Conservation (phyloP, 306 rosid species). For the Notholithocarpus densiflorus region DNA sequence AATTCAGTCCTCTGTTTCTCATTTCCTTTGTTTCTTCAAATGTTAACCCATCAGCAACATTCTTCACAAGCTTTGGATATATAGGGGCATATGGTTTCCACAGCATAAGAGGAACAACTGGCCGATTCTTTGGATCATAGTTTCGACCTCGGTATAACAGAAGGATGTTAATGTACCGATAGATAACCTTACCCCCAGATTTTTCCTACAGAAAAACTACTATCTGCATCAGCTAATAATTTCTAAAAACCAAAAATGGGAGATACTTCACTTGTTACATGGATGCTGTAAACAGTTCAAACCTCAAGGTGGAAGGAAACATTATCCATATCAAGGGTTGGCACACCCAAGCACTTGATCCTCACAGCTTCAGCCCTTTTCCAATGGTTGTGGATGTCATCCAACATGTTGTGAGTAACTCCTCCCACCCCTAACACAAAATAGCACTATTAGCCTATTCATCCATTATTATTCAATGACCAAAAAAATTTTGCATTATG, state of each 20-base stretch:
- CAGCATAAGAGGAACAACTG: slow-evolving; percentile 75
- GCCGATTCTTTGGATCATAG: slow-evolving; percentile 66
- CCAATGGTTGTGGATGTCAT: slow-evolving; percentile 93
- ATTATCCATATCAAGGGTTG: slow-evolving; percentile 88
- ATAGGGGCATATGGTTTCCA: slow-evolving; percentile 96
- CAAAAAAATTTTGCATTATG: too few relatives aligned
- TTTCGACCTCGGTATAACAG: slow-evolving; percentile 73
- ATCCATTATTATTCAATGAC: background rate
- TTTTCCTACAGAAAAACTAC: slow-evolving; percentile 65
- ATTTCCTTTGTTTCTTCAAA: slow-evolving; percentile 68
- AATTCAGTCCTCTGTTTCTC: slow-evolving; percentile 67
- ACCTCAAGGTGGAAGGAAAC: slow-evolving; percentile 94
- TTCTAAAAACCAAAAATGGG: slow-evolving; percentile 10
- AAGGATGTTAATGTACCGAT: slow-evolving; percentile 62
- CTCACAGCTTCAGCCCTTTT: slow-evolving; percentile 91
- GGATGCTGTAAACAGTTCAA: slow-evolving; percentile 3
- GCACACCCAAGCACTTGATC: slow-evolving; percentile 94
- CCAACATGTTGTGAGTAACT: slow-evolving; percentile 89
- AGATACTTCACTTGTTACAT: background rate
- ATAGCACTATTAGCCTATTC: slow-evolving; percentile 14
- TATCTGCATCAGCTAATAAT: slow-evolving; percentile 20
- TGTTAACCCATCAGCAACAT: slow-evolving; percentile 61
- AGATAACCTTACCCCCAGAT: slow-evolving; percentile 70
- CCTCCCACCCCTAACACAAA: slow-evolving; percentile 72
- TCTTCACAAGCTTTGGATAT: slow-evolving; percentile 87